Conservation (phyloP, 2,329 filamentous ascomycete genomes). For the Alternaria sp. region DNA sequence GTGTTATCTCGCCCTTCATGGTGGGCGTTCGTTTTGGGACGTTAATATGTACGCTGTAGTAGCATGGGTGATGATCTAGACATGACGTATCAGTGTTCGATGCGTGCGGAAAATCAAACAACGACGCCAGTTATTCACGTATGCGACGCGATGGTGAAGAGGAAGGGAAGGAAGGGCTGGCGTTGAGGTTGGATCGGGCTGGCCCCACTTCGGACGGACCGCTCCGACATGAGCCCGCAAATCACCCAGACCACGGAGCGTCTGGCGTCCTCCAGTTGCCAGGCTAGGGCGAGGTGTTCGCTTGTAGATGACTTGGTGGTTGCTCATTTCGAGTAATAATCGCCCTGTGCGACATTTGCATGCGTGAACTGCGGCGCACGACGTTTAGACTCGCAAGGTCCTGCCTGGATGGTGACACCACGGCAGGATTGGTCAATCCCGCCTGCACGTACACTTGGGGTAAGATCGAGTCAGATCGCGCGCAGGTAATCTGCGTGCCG, state of each 20-base stretch:
- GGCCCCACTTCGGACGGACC: neutral
- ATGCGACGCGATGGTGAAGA: neutral
- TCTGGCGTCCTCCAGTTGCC: neutral
- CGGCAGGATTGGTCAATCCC: neutral
- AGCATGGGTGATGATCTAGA: neutral
- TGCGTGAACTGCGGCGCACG: neutral
- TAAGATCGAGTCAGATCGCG: neutral
- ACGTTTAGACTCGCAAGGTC: neutral
- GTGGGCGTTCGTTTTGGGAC: neutral
- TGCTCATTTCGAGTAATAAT: neutral
- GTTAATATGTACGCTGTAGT: neutral
- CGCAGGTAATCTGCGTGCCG: neutral
- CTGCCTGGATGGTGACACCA: neutral
- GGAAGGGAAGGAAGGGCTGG: neutral
- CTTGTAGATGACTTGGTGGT: neutral
- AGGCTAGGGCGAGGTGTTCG: neutral
- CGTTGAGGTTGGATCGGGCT: neutral
- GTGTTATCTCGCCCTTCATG: neutral
- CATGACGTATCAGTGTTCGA: neutral
- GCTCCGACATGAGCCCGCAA: neutral
- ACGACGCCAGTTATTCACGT: neutral
- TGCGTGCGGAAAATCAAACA: rapidly evolving
- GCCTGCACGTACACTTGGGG: neutral
- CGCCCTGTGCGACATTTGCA: neutral
- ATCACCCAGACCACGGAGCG: neutral